Evolutionary conservation across 352 stramenopile genomes (phyloP).

Genomic region (Stramenopiles sp.): DNA sequence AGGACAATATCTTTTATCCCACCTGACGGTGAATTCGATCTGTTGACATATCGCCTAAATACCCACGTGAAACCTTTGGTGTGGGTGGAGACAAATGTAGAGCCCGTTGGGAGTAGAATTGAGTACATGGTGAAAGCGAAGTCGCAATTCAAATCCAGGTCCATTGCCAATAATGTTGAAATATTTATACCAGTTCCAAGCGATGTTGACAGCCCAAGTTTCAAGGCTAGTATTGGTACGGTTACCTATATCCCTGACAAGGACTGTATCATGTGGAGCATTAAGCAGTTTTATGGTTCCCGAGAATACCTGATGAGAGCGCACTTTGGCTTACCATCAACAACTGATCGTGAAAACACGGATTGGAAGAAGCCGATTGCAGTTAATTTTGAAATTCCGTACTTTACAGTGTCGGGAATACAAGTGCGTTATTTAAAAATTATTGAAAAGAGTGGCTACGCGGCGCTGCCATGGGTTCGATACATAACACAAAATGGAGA

Average conservation of each 20-base stretch:
- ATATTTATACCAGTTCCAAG: constrained; percentile 96
- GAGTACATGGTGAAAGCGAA: constrained; percentile 80
- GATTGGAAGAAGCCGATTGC: constrained; percentile 69
- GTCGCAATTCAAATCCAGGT: constrained; percentile 93
- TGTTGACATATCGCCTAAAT: constrained; percentile 95
- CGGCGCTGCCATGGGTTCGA: constrained; percentile 93
- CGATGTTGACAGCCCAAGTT: constrained; percentile 94
- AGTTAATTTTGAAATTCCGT: constrained; percentile 90
- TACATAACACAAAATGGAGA: constrained; percentile 99
- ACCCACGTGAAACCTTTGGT: constrained; percentile 98
- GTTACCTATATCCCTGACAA: constrained; percentile 96
- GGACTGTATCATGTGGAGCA: constrained; percentile 94
- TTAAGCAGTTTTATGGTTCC: constrained; percentile 97
- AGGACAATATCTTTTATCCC: constrained; percentile 99
- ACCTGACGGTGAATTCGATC: constrained; percentile 96
- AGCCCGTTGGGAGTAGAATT: constrained; percentile 86
- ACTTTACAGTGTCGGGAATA: constrained; percentile 86
- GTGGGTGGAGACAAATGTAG: constrained; percentile 94
- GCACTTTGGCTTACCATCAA: constrained; percentile 92
- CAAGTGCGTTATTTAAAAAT: constrained; percentile 99
- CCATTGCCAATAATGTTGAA: constrained; percentile 97
- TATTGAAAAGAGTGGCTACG: constrained; percentile 98
- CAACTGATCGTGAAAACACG: constrained; percentile 59
- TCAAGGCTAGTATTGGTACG: constrained; percentile 88
- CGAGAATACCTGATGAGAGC: constrained; percentile 97